Evolutionary conservation across 2,329 filamentous ascomycete genomes (phyloP), one percentile per base, ranked within the genome.

Genomic region (Escovopsis sp.): DNA sequence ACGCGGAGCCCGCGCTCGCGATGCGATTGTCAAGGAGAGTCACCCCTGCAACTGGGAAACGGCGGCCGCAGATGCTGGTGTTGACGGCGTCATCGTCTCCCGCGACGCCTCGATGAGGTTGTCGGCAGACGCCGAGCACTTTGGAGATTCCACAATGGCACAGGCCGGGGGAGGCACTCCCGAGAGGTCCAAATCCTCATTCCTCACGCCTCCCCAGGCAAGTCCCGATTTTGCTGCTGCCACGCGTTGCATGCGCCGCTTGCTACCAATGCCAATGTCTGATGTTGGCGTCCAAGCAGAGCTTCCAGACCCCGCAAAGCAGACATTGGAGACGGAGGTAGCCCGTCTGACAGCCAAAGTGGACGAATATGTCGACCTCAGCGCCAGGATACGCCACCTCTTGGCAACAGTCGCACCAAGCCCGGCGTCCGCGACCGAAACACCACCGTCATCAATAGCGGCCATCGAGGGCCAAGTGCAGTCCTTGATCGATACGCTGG

Each of bases 191-290:
- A 54, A 58, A 37, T 53, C 57, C n/a, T 73, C 70, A 0, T 75
- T 76, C 47, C 67, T 68, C 4, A 73, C 72, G 0, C 73, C 73
- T 0, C 73, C 73, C 1, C 64, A 67, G 3, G 77, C 73, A 0
- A 77, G 73, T 36, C 69, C 70, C 1, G 6, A 6, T 6, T 49
- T 58, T 0, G 46, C 59, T 0, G 55, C 48, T 45, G 45, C 52
- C 0, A 66, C 67, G 2, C 70, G 70, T 0, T 61, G 53, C 35
- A 64, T 59, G 1, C 51, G 48, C 4, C 35, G 49, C 43, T 4
- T 44, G 28, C 37, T 46, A 3, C 45, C 36, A 6, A 45, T 47
- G 2, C 43, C 49, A 4, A 44, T 4, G 3, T 59, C 59, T 0
- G 54, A 66, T 42, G 50, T 49, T 1, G 63, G 62, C 1, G 60